These are phyloP conservation scores for Anisodus tanguticus DNA, from an alignment of 257 asterid genomes.

Conservation along the genomic window DNA sequence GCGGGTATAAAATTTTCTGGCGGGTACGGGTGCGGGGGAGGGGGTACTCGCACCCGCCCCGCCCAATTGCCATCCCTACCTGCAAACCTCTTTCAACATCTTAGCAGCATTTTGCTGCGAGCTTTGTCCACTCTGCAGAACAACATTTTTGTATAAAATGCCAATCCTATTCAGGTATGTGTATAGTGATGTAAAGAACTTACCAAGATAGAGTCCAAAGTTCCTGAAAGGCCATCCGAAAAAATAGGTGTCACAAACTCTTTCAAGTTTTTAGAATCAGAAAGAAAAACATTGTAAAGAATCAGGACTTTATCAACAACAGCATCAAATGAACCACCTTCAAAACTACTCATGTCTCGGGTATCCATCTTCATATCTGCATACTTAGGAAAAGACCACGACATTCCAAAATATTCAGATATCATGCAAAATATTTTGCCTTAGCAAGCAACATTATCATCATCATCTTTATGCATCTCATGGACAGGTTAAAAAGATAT, in stretches of 20 bases:
- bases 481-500: not conserved
- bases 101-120: constrained; percentile 65
- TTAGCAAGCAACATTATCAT: not conserved
- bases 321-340: constrained; percentile 56
- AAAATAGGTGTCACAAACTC: constrained; percentile 48
- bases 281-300: constrained; percentile 7
- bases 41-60: too few species aligned
- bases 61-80: too few species aligned
- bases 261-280: constrained; percentile 26
- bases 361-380: constrained; percentile 72
- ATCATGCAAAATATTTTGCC: constrained; percentile 17
- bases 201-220: constrained; percentile 82
- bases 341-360: constrained; percentile 67
- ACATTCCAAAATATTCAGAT: not conserved
- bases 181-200: constrained; percentile 36
- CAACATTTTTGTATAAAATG: constrained; percentile 30
- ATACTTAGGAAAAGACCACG: constrained; percentile 35
- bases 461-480: not conserved
- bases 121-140: constrained; percentile 64
- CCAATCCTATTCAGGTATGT: constrained; percentile 26
- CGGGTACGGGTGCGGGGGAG: too few species aligned
- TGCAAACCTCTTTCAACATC: constrained; percentile 74
- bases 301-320: constrained; percentile 66
- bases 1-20: too few species aligned
- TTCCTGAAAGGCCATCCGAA: constrained; percentile 54